Evolutionary conservation across 768 basidiomycete species (phyloP).

Genomic region (Candolleomyces aberdarensis): DNA sequence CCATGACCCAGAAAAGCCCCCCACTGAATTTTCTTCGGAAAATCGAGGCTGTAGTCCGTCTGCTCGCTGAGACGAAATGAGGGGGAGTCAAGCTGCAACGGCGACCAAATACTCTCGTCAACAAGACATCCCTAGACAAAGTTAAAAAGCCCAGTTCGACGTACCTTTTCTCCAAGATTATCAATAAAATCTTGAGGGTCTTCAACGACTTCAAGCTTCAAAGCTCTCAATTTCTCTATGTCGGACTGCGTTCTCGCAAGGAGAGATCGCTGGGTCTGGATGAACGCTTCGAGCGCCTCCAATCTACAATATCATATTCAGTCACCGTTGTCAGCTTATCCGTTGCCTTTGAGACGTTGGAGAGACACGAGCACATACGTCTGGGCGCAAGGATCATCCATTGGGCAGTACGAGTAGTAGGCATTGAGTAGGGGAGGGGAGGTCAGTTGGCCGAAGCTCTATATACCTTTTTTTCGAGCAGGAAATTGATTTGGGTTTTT

Average conservation of each 20-base stretch:
- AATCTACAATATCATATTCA: conserved; percentile 30
- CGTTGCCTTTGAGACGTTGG: neutral
- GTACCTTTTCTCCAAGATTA: conserved; percentile 32
- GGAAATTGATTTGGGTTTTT: too few relatives aligned
- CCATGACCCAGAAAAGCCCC: conserved; percentile 52
- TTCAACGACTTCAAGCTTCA: conserved; percentile 36
- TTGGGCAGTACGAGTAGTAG: conserved; percentile 3
- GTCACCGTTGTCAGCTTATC: too few relatives aligned
- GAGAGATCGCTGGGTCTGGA: conserved; percentile 56
- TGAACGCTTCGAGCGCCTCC: conserved; percentile 65
- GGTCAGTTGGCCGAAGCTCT: too few relatives aligned
- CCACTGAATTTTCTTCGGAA: conserved; percentile 62
- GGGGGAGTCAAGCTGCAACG: conserved; percentile 21
- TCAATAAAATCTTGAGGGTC: conserved; percentile 32
- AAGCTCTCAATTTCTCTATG: conserved; percentile 50
- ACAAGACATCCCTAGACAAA: neutral
- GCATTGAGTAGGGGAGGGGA: too few relatives aligned
- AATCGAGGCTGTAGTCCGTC: conserved; percentile 36
- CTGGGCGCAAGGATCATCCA: conserved; percentile 37
- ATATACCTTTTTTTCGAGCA: too few relatives aligned
- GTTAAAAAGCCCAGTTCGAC: neutral
- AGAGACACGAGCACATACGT: conserved; percentile 29
- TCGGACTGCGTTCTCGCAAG: conserved; percentile 62
- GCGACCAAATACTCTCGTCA: conserved; percentile 4
- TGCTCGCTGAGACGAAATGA: conserved; percentile 45